These are phyloP conservation scores for Lactifluus piperatus DNA, from an alignment of 768 basidiomycete genomes.

Conservation along the genomic window DNA sequence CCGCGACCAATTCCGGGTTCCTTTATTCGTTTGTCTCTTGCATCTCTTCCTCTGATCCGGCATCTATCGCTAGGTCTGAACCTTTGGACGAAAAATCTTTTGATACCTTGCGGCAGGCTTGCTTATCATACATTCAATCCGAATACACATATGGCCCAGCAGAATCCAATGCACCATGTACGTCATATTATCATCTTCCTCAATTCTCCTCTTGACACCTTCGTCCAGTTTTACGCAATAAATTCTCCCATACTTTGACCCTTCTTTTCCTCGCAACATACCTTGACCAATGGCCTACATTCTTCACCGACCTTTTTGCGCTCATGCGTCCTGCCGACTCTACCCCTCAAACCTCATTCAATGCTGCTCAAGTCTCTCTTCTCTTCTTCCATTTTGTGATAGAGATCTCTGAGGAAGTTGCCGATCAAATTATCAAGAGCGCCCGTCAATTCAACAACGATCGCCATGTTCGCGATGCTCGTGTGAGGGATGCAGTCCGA, in stretches of 20 bases:
- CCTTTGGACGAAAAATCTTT: constrained; percentile 63
- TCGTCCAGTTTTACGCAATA: constrained; percentile 77
- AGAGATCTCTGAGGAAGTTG: constrained; percentile 96
- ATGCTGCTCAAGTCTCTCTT: constrained; percentile 74
- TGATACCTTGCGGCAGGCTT: constrained; percentile 61
- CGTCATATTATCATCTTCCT: constrained; percentile 28
- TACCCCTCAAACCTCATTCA: constrained; percentile 51
- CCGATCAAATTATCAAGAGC: constrained; percentile 87
- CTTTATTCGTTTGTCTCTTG: neutral
- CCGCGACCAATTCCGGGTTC: neutral
- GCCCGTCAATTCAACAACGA: constrained; percentile 63
- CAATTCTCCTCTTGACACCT: constrained; percentile 16
- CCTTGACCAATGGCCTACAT: constrained; percentile 74
- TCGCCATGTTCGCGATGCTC: constrained; percentile 73
- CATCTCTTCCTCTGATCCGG: neutral
- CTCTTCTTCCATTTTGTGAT: constrained; percentile 87
- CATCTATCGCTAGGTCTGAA: constrained; percentile 41
- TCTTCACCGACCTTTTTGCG: constrained; percentile 71
- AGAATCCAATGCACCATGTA: constrained; percentile 75
- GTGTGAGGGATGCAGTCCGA: constrained; percentile 83
- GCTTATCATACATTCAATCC: constrained; percentile 75
- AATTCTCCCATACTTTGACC: constrained; percentile 85
- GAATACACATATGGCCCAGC: constrained; percentile 84
- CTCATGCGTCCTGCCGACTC: constrained; percentile 59
- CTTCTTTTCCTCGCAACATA: constrained; percentile 86